Conservation (phyloP, 345 rosid species). For the Trapa incisa region DNA sequence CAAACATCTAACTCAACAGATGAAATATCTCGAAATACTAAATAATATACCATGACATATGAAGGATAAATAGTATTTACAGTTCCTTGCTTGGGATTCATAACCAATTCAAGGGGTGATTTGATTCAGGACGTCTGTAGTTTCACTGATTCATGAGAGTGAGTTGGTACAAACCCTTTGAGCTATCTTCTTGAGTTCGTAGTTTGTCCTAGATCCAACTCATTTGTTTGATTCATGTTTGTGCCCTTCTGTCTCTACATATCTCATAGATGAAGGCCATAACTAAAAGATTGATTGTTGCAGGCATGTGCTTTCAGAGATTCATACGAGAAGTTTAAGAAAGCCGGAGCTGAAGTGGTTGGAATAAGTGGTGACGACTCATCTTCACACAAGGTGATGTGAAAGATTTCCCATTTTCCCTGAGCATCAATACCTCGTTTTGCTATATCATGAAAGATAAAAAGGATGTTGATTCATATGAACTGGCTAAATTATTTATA, state of each 20-base stretch:
- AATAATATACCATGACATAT: background rate
- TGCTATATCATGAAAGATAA: too few relatives aligned
- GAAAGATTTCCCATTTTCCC: background rate
- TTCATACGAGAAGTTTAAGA: slow-evolving; percentile 90
- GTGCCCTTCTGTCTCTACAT: background rate
- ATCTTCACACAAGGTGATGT: slow-evolving; percentile 69
- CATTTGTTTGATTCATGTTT: background rate
- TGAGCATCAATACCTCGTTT: background rate
- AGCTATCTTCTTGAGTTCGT: background rate
- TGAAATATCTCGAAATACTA: background rate
- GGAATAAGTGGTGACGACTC: slow-evolving; percentile 88
- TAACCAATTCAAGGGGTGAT: too few relatives aligned
- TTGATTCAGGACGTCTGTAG: too few relatives aligned
- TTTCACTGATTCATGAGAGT: background rate
- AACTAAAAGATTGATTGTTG: background rate
- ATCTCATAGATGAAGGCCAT: background rate
- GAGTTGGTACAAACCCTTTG: background rate
- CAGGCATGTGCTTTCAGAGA: slow-evolving; percentile 19
- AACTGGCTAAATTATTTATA: background rate
- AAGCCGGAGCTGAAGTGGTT: slow-evolving; percentile 90
- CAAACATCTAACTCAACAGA: background rate
- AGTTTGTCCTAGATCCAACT: background rate
- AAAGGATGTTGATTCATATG: too few relatives aligned
- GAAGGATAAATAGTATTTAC: background rate
- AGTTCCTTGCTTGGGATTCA: too few relatives aligned